A percentile compares a stretch with the other conserved stretches of the same genome.
Evolutionary conservation across 1,139 yeast genomes (phyloP).

Genomic region (Sugiyamaella neomexicana): DNA sequence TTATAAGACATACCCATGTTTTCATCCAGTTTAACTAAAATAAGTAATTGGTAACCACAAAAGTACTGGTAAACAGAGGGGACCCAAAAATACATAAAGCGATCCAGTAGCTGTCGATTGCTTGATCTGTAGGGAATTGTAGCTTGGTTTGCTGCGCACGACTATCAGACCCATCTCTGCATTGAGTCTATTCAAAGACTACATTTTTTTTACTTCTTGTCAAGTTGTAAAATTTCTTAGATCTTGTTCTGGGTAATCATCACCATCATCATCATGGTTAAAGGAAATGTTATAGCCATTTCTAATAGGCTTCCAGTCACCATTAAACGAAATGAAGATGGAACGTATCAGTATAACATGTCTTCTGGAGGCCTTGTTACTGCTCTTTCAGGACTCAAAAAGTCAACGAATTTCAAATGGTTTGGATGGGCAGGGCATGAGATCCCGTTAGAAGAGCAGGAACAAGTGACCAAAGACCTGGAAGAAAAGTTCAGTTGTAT

Average conservation of each 20-base stretch:
- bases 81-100: background rate
- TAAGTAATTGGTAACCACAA: background rate
- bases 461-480: slow-evolving; percentile 66
- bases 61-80: no score
- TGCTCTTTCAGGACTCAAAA: slow-evolving; percentile 88
- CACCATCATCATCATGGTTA: slow-evolving; percentile 12
- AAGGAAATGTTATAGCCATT: slow-evolving; percentile 78
- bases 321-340: slow-evolving; percentile 67
- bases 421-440: slow-evolving; percentile 98
- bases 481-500: slow-evolving; percentile 79
- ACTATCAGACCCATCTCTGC: background rate
- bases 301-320: slow-evolving; percentile 96
- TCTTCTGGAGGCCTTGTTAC: slow-evolving; percentile 98
- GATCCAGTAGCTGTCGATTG: background rate
- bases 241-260: no score
- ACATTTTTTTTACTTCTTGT: background rate
- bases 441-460: slow-evolving; percentile 74
- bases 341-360: slow-evolving; percentile 71
- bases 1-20: background rate
- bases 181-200: background rate
- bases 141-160: no score
- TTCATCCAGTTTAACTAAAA: background rate
- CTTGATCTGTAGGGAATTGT: background rate
- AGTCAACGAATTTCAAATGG: slow-evolving; percentile 89
- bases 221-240: no score